phyloP scores from a whole-genome alignment of 1,284 basidiomycete species.

The Irpex sp. region DNA sequence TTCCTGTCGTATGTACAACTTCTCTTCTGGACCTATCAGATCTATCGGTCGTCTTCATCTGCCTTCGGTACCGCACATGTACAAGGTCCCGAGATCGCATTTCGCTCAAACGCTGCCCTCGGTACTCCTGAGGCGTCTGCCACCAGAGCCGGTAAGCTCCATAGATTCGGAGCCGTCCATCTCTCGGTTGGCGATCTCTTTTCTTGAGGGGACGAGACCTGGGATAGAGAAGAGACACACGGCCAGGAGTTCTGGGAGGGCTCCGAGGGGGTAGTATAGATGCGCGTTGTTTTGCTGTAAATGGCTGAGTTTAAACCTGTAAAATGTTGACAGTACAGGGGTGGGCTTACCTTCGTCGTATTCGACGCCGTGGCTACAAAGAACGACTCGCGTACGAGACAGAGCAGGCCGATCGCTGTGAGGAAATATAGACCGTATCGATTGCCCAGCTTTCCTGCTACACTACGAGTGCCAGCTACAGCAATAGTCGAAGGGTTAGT shows the following conservation, averaged over 20 bases:
- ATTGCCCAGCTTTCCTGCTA: constrained; percentile 24
- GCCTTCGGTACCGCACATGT: no score
- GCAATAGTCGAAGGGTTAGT: no score
- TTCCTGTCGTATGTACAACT: neutral
- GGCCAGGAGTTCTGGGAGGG: constrained; percentile 40
- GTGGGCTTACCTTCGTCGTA: constrained; percentile 29
- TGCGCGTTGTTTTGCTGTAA: constrained; percentile 33
- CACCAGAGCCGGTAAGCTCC: neutral
- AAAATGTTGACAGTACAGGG: neutral
- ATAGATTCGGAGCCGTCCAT: neutral
- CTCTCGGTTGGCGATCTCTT: constrained; percentile 7
- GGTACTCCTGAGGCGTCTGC: neutral
- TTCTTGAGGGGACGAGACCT: constrained; percentile 36
- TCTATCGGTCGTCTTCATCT: no score
- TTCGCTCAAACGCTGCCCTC: neutral
- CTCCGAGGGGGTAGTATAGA: constrained; percentile 45
- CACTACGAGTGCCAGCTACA: neutral
- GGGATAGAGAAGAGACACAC: constrained; percentile 37
- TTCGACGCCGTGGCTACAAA: constrained; percentile 33
- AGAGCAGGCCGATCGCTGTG: constrained; percentile 32
- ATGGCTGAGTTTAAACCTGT: no score
- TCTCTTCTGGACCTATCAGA: neutral
- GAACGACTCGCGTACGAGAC: constrained; percentile 41
- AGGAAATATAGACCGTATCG: constrained; percentile 34
- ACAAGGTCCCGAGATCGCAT: neutral